A percentile compares a stretch with the other conserved stretches of the same genome.
These are phyloP conservation scores for Aspergillus bridgeri DNA, from an alignment of 495 filamentous ascomycete species.

Conservation along the genomic window DNA sequence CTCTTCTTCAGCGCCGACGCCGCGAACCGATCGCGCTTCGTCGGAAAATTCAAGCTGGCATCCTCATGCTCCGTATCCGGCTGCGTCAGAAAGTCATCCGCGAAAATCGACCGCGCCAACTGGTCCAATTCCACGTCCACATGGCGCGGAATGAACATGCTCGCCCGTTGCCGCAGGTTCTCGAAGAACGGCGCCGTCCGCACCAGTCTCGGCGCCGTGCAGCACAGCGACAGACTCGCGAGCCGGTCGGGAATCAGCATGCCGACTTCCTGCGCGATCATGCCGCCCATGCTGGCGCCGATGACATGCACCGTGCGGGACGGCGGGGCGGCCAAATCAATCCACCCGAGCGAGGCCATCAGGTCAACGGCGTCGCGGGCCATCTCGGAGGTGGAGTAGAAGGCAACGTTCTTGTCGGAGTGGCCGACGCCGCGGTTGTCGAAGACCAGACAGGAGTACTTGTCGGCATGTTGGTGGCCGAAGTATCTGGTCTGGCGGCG, in stretches of 20 bases:
- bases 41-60: constrained; percentile 55
- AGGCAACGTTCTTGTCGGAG: constrained; percentile 65
- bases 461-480: constrained; percentile 58
- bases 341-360: constrained; percentile 56
- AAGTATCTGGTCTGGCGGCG: constrained; percentile 76
- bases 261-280: constrained; percentile 83
- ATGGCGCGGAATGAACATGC: constrained; percentile 60
- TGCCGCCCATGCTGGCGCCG: constrained; percentile 76
- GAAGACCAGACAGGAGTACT: constrained; percentile 68
- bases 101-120: constrained; percentile 58
- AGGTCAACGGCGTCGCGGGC: constrained; percentile 60
- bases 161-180: constrained; percentile 64
- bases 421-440: constrained; percentile 73
- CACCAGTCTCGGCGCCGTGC: constrained; percentile 69
- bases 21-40: constrained; percentile 73
- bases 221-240: constrained; percentile 59
- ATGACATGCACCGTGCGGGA: constrained; percentile 61
- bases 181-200: constrained; percentile 58
- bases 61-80: constrained; percentile 56
- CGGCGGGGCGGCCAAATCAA: constrained; percentile 58
- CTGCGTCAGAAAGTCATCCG: constrained; percentile 52
- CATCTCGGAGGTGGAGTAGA: constrained; percentile 47
- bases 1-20: constrained; percentile 72
- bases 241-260: constrained; percentile 60
- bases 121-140: constrained; percentile 54